Conservation (phyloP, 2,329 filamentous ascomycete species). For the Colletotrichum sp. region DNA sequence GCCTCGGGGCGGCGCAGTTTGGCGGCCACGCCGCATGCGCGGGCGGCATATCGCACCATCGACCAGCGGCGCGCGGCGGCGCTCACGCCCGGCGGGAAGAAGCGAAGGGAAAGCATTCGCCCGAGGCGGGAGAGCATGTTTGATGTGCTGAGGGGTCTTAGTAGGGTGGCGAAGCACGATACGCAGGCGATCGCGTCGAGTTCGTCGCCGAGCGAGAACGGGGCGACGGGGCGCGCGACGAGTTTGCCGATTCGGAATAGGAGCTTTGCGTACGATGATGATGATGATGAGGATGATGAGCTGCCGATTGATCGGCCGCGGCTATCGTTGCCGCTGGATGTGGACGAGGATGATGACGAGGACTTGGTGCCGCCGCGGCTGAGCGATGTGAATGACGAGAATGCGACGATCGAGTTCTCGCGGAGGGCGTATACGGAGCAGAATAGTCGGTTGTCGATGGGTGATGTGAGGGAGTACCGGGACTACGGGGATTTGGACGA, state of each 20-base stretch:
- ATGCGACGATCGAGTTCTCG: constrained; percentile 63
- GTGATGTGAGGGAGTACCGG: constrained; percentile 60
- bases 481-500: constrained; percentile 40
- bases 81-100: constrained; percentile 64
- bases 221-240: background rate
- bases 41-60: constrained; percentile 63
- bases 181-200: constrained; percentile 53
- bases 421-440: constrained; percentile 56
- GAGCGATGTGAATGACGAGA: constrained; percentile 60
- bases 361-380: constrained; percentile 59
- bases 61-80: constrained; percentile 63
- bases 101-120: constrained; percentile 58
- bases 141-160: constrained; percentile 58
- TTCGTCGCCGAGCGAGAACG: constrained; percentile 40
- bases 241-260: constrained; percentile 28
- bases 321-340: constrained; percentile 59
- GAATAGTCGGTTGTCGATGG: constrained; percentile 53
- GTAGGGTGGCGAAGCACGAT: constrained; percentile 56
- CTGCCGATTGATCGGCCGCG: constrained; percentile 55
- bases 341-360: constrained; percentile 44
- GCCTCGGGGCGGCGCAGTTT: constrained; percentile 49
- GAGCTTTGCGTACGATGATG: constrained; percentile 21
- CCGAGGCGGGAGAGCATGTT: constrained; percentile 62
- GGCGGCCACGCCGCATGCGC: constrained; percentile 64
- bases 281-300: constrained; percentile 46